A percentile compares a stretch with the other conserved stretches of the same genome.
phyloP scores from a whole-genome alignment of 2,329 filamentous ascomycete genomes.

The Nothopassalora personata region DNA sequence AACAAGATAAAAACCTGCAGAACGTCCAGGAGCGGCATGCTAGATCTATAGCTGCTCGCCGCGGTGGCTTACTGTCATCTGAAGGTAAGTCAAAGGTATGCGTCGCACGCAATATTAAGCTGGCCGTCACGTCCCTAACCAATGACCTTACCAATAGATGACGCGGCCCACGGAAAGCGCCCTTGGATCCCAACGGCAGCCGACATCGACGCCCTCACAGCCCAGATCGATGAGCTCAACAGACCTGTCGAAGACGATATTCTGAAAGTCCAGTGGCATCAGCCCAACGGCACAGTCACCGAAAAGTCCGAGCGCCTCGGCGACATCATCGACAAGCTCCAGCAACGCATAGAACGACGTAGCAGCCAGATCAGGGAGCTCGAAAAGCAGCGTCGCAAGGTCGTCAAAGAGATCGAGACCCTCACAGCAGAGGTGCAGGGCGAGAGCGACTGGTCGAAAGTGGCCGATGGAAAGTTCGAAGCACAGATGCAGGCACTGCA shows the following conservation, averaged over 20 bases:
- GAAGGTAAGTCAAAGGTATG: background rate
- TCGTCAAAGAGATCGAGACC: slow-evolving; percentile 20
- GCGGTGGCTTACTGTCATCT: background rate
- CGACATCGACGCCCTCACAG: slow-evolving; percentile 15
- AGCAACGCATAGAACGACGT: slow-evolving; percentile 10
- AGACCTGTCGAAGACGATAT: slow-evolving; percentile 20
- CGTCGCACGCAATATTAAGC: background rate
- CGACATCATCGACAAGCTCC: slow-evolving; percentile 17
- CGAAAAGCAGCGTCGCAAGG: slow-evolving; percentile 10
- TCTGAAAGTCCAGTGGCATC: slow-evolving; percentile 10
- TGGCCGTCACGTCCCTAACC: background rate
- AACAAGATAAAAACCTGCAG: background rate
- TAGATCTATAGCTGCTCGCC: background rate
- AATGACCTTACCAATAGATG: background rate
- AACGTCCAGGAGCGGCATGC: background rate
- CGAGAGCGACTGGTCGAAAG: slow-evolving; percentile 6
- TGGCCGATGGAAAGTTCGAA: slow-evolving; percentile 9
- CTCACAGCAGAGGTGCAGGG: slow-evolving; percentile 13
- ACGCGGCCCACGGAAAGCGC: background rate
- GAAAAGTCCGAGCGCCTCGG: slow-evolving; percentile 11
- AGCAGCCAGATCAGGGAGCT: slow-evolving; percentile 12
- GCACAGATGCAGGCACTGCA: slow-evolving; percentile 15
- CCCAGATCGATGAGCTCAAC: slow-evolving; percentile 9
- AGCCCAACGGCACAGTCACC: slow-evolving; percentile 6
- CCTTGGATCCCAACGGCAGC: slow-evolving; percentile 10